These are phyloP conservation scores for Tetrapyrgos nigripes DNA, from an alignment of 1,284 basidiomycete species.

Conservation along the genomic window DNA sequence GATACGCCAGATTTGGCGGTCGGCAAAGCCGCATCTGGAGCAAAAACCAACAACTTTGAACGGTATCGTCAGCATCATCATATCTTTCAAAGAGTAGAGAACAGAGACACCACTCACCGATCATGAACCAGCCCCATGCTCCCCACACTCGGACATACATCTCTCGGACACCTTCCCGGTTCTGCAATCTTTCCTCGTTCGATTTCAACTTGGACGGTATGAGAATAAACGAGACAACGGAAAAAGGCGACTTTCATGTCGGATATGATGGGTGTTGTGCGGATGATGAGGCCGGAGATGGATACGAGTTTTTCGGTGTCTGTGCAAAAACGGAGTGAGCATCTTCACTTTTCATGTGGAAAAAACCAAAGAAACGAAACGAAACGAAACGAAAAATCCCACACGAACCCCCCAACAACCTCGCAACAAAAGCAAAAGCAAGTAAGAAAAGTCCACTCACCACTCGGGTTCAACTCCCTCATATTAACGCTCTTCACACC, in stretches of 20 bases:
- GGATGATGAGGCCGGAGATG: constrained; percentile 96
- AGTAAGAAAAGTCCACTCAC: too few relatives aligned
- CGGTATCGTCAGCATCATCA: too few relatives aligned
- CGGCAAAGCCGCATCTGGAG: constrained; percentile 96
- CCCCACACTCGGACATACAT: constrained; percentile 87
- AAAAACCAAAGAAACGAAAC: too few relatives aligned
- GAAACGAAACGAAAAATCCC: too few relatives aligned
- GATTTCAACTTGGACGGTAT: constrained; percentile 95
- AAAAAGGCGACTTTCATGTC: constrained; percentile 99
- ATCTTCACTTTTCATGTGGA: too few relatives aligned
- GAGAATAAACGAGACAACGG: constrained; percentile 94
- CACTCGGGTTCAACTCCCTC: constrained; percentile 93
- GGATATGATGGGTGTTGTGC: constrained; percentile 96
- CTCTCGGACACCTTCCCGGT: constrained; percentile 89
- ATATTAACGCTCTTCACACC: constrained; percentile 87
- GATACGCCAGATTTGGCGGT: constrained; percentile 93
- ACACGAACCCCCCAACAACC: too few relatives aligned
- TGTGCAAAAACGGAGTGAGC: constrained; percentile 45
- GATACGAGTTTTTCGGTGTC: constrained; percentile 97
- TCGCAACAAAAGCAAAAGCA: too few relatives aligned
- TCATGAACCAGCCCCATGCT: constrained; percentile 98
- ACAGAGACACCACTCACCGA: too few relatives aligned
- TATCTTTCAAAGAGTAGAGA: too few relatives aligned
- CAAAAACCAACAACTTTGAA: too few relatives aligned
- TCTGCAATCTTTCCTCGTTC: constrained; percentile 97